These are phyloP conservation scores for Hypoxylon intermedium DNA, from an alignment of 495 filamentous ascomycete species.

Conservation along the genomic window DNA sequence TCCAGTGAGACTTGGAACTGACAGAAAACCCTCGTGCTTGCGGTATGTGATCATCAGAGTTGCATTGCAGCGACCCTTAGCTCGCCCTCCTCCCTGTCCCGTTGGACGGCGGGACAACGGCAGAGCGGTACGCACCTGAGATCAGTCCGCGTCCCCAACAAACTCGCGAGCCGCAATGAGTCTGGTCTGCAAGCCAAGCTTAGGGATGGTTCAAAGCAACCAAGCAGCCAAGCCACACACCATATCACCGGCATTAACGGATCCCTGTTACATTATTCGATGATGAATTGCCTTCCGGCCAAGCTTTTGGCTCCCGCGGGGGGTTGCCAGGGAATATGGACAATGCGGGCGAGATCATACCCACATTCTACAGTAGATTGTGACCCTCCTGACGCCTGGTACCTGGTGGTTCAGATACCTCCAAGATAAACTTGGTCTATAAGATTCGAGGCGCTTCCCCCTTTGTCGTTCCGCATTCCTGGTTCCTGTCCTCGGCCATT, in stretches of 20 bases:
- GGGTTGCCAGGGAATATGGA: slow-evolving; percentile 10
- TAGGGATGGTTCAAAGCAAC: slow-evolving; percentile 19
- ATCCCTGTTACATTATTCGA: slow-evolving; percentile 24
- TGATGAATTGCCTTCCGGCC: slow-evolving; percentile 17
- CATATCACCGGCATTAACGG: slow-evolving; percentile 18
- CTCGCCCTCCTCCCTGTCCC: slow-evolving; percentile 14
- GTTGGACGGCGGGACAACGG: not conserved
- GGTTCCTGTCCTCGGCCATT: slow-evolving; percentile 17
- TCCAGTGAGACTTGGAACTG: slow-evolving; percentile 22
- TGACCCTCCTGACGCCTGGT: slow-evolving; percentile 6
- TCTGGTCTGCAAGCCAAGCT: slow-evolving; percentile 22
- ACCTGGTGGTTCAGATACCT: slow-evolving; percentile 7
- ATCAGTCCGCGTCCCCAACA: slow-evolving; percentile 24
- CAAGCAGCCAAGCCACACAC: slow-evolving; percentile 15
- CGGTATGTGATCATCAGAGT: slow-evolving; percentile 35
- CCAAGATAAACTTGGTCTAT: slow-evolving; percentile 25
- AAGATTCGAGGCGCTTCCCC: slow-evolving; percentile 35
- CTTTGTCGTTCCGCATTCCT: slow-evolving; percentile 4
- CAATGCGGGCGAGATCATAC: slow-evolving; percentile 23
- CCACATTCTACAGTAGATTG: slow-evolving; percentile 17
- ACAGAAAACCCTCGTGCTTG: slow-evolving; percentile 33
- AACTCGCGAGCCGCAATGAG: slow-evolving; percentile 34
- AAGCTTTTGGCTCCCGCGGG: slow-evolving; percentile 1
- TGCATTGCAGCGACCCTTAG: slow-evolving; percentile 36
- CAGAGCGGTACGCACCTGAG: slow-evolving; percentile 12